Conservation (phyloP, 116 monocot species). For the Trichopus zeylanicus region DNA sequence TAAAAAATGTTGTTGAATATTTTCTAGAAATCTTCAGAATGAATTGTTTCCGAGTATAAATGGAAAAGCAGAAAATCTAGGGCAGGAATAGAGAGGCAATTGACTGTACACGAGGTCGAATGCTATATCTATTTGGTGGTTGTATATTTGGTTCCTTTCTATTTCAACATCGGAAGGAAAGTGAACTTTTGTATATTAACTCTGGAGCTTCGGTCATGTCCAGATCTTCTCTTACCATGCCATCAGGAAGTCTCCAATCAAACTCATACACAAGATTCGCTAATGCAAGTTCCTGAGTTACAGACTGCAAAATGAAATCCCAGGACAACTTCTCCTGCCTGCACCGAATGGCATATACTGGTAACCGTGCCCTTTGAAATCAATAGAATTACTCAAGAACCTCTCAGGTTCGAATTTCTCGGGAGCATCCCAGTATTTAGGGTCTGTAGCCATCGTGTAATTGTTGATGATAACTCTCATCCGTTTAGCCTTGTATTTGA, state of each 20-base stretch:
- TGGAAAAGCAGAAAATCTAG: no score
- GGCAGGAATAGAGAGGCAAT: no score
- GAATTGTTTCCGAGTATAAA: no score
- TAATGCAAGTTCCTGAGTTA: not conserved
- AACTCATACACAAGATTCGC: slow-evolving; percentile 2
- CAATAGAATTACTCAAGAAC: not conserved
- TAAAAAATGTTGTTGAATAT: no score
- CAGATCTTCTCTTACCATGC: not conserved
- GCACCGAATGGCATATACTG: slow-evolving; percentile 4
- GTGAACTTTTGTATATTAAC: no score
- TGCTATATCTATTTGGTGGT: no score
- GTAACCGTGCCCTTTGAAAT: slow-evolving; percentile 1
- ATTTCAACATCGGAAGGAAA: no score
- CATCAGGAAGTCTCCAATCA: not conserved
- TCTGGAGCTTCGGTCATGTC: slow-evolving; percentile 11
- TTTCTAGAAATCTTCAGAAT: no score
- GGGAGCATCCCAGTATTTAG: not conserved
- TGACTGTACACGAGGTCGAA: no score
- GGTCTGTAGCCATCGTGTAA: slow-evolving; percentile 6
- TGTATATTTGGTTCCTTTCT: no score
- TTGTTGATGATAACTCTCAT: slow-evolving; percentile 6
- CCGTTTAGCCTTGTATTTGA: not conserved
- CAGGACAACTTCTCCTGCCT: slow-evolving; percentile 3
- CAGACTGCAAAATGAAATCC: not conserved
- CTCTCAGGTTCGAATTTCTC: slow-evolving; percentile 13